Evolutionary conservation across 1,284 basidiomycete species (phyloP), one percentile per base, ranked within the genome.

Genomic region (Ceratobasidium sp.): DNA sequence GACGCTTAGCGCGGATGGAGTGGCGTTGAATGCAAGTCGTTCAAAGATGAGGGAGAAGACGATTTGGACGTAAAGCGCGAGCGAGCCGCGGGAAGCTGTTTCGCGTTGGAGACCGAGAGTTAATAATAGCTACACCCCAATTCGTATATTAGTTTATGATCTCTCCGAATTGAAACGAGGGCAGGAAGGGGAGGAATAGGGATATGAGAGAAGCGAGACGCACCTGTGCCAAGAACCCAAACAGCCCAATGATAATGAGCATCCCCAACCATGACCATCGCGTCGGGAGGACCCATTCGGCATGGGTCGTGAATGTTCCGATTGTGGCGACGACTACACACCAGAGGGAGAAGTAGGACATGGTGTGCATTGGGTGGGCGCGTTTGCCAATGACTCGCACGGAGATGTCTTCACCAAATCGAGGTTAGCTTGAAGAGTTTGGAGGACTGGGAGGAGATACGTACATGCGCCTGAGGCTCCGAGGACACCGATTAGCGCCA

Each of bases 21-120:
- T 79, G 0, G 84, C 83, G 74, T 88, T 84, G 81, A 91, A 91
- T 79, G 90, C 88, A 17, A 89, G 82, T 6, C 86, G 84, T 80
- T 92, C 89, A 17, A 90, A 83, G 14, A 87, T 82, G 1, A 86
- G 84, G 0, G 90, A 89, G 77, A 90, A 92, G 15, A 92, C 84
- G 51, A 92, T 87, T 80, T 90, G 88, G 9, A 88, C 85, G 78
- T 92, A 92, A 0, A 91, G 80, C 0, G 87, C 90, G 81, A 91
- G 85, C 0, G 87, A 84, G 0, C 87, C 90, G 36, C 91, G 83
- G 3, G 89, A 87, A 0, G 89, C 90, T 0, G 89, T 87, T 80
- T 92, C 91, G 15, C 88, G 85, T 79, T 90, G 90, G 17, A 92
- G 82, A 0, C 90, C 90, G 84, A 90, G 85, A 0, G 89, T 89